Evolutionary conservation across 208 protist species (phyloP).

Genomic region (Entamoeba dispar): DNA sequence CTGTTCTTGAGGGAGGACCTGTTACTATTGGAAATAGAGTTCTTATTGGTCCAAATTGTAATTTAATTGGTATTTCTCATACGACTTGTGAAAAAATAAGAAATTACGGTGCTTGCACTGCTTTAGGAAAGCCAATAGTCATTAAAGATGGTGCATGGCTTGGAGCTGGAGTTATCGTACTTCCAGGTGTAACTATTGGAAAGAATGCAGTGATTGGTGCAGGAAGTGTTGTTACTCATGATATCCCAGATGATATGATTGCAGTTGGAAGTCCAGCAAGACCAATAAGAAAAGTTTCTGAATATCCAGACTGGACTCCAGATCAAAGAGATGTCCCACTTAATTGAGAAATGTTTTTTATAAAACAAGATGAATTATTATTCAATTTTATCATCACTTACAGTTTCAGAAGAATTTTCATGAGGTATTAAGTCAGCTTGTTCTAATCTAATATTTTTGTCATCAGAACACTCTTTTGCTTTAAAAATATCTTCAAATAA

Average conservation of each 20-base stretch:
- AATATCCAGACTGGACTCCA: background rate
- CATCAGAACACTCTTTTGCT: background rate
- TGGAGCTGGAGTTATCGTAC: conserved; percentile 20
- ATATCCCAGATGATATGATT: conserved; percentile 45
- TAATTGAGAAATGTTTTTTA: too few species aligned
- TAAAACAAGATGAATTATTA: too few species aligned
- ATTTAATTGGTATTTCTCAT: too few species aligned
- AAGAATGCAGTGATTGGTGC: conserved; percentile 44
- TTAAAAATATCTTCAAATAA: background rate
- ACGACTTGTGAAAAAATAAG: too few species aligned
- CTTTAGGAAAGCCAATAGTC: background rate
- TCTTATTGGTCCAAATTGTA: too few species aligned
- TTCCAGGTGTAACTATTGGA: conserved; percentile 51
- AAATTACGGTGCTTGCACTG: too few species aligned
- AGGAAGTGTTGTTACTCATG: conserved; percentile 51
- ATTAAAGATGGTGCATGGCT: conserved; percentile 25
- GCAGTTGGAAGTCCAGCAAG: conserved; percentile 47
- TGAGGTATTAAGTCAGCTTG: background rate
- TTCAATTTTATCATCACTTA: background rate
- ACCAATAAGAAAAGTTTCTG: background rate
- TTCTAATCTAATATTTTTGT: background rate
- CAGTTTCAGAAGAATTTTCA: background rate
- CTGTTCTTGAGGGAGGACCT: too few species aligned
- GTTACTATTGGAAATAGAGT: too few species aligned
- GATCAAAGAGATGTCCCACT: background rate